A percentile compares a stretch with the other conserved stretches of the same genome.
Evolutionary conservation across 2,329 filamentous ascomycete genomes (phyloP).

Genomic region (Pestalotiopsis sp.): DNA sequence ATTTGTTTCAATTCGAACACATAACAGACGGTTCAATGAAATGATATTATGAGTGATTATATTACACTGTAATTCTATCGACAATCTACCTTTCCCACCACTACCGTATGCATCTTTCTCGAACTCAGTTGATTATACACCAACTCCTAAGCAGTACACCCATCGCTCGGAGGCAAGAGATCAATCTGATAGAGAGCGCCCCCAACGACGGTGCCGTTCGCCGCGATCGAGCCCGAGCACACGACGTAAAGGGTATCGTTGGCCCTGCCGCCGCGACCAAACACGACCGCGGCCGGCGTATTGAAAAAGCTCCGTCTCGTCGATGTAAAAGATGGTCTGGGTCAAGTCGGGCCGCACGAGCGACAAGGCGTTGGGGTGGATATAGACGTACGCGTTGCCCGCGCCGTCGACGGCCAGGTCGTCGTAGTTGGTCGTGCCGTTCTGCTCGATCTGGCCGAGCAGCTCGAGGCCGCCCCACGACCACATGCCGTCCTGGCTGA

Average conservation of each 20-base stretch:
- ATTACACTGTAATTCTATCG: too few species aligned
- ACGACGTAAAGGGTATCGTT: neutral
- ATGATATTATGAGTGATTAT: too few species aligned
- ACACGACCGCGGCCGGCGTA: neutral
- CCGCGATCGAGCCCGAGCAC: neutral
- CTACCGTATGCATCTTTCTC: too few species aligned
- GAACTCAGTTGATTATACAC: neutral
- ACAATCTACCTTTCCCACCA: too few species aligned
- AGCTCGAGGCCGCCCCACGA: neutral
- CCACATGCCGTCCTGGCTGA: neutral
- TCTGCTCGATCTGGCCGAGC: neutral
- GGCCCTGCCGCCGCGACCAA: neutral
- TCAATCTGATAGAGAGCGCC: neutral
- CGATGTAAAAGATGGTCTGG: neutral
- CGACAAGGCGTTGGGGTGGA: neutral
- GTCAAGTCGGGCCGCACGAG: neutral
- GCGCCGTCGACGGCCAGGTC: neutral
- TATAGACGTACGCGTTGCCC: neutral
- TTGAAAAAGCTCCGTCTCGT: neutral
- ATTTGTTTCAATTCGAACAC: too few species aligned
- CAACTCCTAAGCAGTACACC: neutral
- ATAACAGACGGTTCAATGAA: too few species aligned
- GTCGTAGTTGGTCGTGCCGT: neutral
- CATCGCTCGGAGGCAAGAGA: neutral
- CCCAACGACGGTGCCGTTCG: neutral